Base-by-base conservation (phyloP, 257 asterid species). In the Solanum arcanum region DNA sequence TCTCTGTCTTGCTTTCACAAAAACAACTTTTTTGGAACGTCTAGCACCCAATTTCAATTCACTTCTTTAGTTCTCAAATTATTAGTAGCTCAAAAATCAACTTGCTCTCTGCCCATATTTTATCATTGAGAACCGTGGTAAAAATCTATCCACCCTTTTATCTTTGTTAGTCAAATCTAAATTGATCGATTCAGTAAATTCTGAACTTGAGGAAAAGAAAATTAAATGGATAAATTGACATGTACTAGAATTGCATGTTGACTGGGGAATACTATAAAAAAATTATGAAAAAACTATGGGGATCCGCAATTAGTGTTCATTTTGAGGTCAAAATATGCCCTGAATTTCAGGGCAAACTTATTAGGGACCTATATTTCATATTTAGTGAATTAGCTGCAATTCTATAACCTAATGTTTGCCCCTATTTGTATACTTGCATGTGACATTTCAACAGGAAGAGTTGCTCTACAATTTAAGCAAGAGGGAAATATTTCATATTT, bases 1-100 rank as follows among this genome's bases (percentile, higher is more conserved):
- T 93, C 98, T 85, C 77, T 88, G 85, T 94, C 96, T 89, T 39
- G 64, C 86, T 47, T 75, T 86, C 92, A 87, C 39, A 29, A 89
- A 64, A 86, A 87, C 83, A 18, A 52, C 69, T 81, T 39, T 89
- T 89, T 91, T 91, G 95, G 92, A 91, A 23, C 83, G 27, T 81
- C 69, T 70, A 33, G 75, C 80, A 88, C 74, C 42, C 47, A 80
- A 42, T 84, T 88, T 90, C 85, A 88, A 86, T 84, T 75, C 91
- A 41, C 2, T 76, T 66, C 41, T 66, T 75, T 5, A 29, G 68
- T 12, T 42, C 44, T 25, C 91, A 60, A 88, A 91, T 91, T 20
- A 91, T 93, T 87, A 86, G 46, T 33, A 33, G 39, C 66, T 84
- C 80, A 68, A 9, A 39, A 81, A 76, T 69, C 73, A 89, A 87